phyloP scores from a whole-genome alignment of 2,329 filamentous ascomycete genomes.

The Didymella pinodella region DNA sequence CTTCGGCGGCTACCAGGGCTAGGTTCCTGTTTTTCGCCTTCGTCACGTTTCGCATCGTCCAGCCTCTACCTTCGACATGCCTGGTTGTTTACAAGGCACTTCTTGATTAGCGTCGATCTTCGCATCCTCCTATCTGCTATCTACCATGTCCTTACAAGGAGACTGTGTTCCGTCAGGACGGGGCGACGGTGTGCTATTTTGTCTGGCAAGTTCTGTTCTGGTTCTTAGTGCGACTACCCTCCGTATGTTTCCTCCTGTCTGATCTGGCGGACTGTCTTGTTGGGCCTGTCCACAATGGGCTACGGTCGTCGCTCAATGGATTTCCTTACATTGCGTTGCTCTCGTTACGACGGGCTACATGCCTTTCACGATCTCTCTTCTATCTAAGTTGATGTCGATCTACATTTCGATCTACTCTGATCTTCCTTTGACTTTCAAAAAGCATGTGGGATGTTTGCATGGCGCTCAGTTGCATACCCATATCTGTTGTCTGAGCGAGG shows the following conservation, averaged over 20 bases:
- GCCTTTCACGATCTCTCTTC: constrained; percentile 19
- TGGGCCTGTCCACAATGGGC: constrained; percentile 33
- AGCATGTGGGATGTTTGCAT: constrained; percentile 21
- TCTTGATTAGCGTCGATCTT: constrained; percentile 49
- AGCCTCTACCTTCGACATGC: constrained; percentile 44
- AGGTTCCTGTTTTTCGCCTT: constrained; percentile 41
- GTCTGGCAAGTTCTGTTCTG: constrained; percentile 29
- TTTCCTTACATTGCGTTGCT: constrained; percentile 34
- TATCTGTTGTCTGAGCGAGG: constrained; percentile 22
- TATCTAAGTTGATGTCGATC: constrained; percentile 24
- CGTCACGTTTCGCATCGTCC: constrained; percentile 41
- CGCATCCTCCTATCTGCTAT: constrained; percentile 43
- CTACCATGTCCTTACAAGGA: constrained; percentile 43
- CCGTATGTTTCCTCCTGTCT: constrained; percentile 34
- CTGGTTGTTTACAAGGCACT: constrained; percentile 46
- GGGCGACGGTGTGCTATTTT: constrained; percentile 29
- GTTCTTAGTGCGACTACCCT: constrained; percentile 34
- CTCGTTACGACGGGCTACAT: constrained; percentile 12
- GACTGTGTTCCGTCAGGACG: constrained; percentile 39
- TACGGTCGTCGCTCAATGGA: constrained; percentile 35
- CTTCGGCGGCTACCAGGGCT: constrained; percentile 68
- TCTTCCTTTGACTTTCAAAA: constrained; percentile 30
- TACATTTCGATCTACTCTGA: constrained; percentile 25
- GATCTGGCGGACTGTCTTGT: constrained; percentile 28
- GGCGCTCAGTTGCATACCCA: constrained; percentile 24